Conservation (phyloP, 1,284 basidiomycete genomes). For the Leucoagaricus sp. region DNA sequence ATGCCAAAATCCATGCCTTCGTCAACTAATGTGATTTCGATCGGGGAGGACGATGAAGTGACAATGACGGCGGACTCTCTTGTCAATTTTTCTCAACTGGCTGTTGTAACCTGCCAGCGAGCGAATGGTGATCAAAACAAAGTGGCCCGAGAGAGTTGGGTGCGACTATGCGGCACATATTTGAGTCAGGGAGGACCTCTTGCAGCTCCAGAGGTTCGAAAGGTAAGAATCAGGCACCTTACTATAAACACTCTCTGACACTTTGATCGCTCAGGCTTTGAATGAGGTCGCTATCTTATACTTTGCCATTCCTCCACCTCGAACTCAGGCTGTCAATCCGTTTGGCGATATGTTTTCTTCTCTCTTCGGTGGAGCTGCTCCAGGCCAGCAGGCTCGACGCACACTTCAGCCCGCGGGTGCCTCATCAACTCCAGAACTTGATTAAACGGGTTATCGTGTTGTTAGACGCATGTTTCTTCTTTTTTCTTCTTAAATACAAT, state of each 20-base stretch:
- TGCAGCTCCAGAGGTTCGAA: constrained; percentile 69
- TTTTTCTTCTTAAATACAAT: too few relatives aligned
- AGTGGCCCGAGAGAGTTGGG: constrained; percentile 77
- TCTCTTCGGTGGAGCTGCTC: constrained; percentile 68
- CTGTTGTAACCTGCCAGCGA: constrained; percentile 81
- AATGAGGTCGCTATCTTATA: constrained; percentile 71
- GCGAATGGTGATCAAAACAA: constrained; percentile 76
- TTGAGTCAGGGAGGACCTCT: constrained; percentile 65
- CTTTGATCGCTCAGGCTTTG: constrained; percentile 37
- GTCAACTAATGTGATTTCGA: constrained; percentile 38
- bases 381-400: constrained; percentile 35
- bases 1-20: constrained; percentile 39
- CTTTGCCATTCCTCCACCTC: constrained; percentile 79
- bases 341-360: constrained; percentile 83
- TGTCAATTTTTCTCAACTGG: constrained; percentile 88
- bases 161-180: constrained; percentile 81
- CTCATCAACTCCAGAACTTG: constrained; percentile 31
- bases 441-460: constrained; percentile 26
- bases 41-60: constrained; percentile 60
- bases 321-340: constrained; percentile 71
- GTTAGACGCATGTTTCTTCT: too few relatives aligned
- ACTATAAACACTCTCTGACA: too few relatives aligned
- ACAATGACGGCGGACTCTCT: constrained; percentile 70
- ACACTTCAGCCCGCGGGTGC: constrained; percentile 33
- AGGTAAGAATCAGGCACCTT: constrained; percentile 63